Conservation (phyloP, 176 grass and related monocot genomes). For the Coix lacrymajobi region DNA sequence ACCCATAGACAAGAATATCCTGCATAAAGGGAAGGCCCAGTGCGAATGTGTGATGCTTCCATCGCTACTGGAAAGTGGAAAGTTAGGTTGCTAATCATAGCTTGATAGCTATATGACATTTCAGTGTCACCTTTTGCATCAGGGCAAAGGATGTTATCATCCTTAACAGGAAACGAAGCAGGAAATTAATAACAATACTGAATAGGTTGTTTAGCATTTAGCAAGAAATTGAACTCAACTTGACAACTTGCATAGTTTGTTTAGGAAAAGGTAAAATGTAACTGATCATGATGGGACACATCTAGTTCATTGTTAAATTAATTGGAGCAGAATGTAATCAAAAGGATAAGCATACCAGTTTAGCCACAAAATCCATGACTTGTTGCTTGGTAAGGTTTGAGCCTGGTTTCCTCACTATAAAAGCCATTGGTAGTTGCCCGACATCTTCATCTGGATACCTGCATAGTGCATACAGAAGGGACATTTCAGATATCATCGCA, state of each 20-base stretch:
- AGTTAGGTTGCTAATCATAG: not conserved
- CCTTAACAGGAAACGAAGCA: not conserved
- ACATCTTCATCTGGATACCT: constrained; percentile 89
- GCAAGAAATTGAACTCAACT: not conserved
- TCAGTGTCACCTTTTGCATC: constrained; percentile 1
- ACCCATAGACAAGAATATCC: not conserved
- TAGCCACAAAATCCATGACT: constrained; percentile 68
- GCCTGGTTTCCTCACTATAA: constrained; percentile 61
- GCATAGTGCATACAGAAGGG: not conserved
- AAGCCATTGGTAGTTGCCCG: constrained; percentile 81
- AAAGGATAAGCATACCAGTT: constrained; percentile 46
- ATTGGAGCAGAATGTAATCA: not conserved
- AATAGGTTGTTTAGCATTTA: not conserved
- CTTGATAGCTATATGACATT: not conserved
- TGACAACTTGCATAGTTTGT: not conserved
- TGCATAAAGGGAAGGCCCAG: not conserved
- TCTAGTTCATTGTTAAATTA: not conserved
- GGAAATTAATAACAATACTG: not conserved
- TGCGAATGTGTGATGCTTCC: not conserved
- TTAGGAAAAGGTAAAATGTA: not conserved
- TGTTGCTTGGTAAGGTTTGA: constrained; percentile 36
- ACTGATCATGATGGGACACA: not conserved
- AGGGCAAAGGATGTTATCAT: not conserved
- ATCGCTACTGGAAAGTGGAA: not conserved
- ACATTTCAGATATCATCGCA: not conserved